Conservation (phyloP, 805 yeast species). For the Candida palmyrensis region DNA sequence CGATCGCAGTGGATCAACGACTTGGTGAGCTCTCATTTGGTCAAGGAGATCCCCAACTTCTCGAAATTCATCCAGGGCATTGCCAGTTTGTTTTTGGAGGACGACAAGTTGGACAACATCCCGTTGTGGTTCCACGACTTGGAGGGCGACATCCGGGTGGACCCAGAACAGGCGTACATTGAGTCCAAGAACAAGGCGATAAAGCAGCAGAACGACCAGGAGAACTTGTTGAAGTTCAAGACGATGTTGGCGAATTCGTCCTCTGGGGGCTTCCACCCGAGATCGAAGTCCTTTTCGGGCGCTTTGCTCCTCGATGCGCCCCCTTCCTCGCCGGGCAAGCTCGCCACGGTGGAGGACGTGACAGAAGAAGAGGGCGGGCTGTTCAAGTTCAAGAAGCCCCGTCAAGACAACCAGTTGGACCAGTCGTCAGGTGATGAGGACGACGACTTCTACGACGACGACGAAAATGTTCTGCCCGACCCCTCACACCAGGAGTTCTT, state of each 20-base stretch:
- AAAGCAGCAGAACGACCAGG: constrained; percentile 43
- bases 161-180: constrained; percentile 75
- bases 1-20: constrained; percentile 80
- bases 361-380: constrained; percentile 9
- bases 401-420: constrained; percentile 9
- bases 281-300: constrained; percentile 38
- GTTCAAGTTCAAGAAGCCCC: background rate
- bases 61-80: constrained; percentile 92
- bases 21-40: constrained; percentile 74
- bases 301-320: constrained; percentile 11
- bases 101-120: constrained; percentile 80
- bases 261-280: constrained; percentile 23
- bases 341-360: constrained; percentile 4
- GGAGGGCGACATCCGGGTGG: constrained; percentile 63
- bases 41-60: constrained; percentile 90
- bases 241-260: constrained; percentile 27
- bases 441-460: constrained; percentile 28
- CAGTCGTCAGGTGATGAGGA: constrained; percentile 26
- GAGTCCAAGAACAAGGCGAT: constrained; percentile 54
- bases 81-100: constrained; percentile 81
- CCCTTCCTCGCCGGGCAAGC: constrained; percentile 12
- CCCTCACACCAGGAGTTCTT: constrained; percentile 11
- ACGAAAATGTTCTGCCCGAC: constrained; percentile 7
- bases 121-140: constrained; percentile 96
- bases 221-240: constrained; percentile 38